Evolutionary conservation across 805 yeast genomes (phyloP).

Genomic region (Kazachstania psychrophila): DNA sequence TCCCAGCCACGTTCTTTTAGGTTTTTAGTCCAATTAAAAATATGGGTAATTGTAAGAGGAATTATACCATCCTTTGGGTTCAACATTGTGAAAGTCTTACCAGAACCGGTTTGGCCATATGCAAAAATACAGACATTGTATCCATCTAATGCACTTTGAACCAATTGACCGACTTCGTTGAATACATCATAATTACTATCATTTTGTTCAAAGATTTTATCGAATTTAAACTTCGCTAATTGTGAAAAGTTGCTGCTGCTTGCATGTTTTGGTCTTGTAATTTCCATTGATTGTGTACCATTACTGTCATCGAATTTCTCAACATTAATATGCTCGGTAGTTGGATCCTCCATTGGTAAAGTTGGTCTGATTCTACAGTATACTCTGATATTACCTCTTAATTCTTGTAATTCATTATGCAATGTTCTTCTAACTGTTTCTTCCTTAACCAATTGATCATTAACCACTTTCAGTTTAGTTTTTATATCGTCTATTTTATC

Average conservation of each 20-base stretch:
- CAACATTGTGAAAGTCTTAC: constrained; percentile 90
- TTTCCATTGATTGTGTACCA: constrained; percentile 22
- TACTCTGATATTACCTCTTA: constrained; percentile 88
- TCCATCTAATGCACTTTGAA: constrained; percentile 83
- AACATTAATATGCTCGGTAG: constrained; percentile 27
- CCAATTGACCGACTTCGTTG: constrained; percentile 75
- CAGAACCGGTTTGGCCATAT: constrained; percentile 95
- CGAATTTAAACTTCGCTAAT: constrained; percentile 49
- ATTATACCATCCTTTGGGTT: constrained; percentile 65
- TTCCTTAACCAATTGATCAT: constrained; percentile 35
- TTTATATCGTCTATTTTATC: constrained; percentile 29
- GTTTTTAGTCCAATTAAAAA: constrained; percentile 47
- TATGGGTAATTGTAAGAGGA: constrained; percentile 61
- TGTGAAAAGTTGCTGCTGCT: constrained; percentile 2
- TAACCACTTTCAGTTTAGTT: constrained; percentile 25
- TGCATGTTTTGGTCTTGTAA: constrained; percentile 9
- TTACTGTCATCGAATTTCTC: constrained; percentile 19
- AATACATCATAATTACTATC: constrained; percentile 57
- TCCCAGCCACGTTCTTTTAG: constrained; percentile 52
- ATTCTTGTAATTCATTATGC: constrained; percentile 71
- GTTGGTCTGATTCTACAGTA: constrained; percentile 78
- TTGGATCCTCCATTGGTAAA: constrained; percentile 12
- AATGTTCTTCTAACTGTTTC: constrained; percentile 51
- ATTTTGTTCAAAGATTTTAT: constrained; percentile 56
- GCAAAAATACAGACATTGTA: constrained; percentile 89